Evolutionary conservation across 495 filamentous ascomycete species (phyloP).

Genomic region (Daldinia caldariorum): DNA sequence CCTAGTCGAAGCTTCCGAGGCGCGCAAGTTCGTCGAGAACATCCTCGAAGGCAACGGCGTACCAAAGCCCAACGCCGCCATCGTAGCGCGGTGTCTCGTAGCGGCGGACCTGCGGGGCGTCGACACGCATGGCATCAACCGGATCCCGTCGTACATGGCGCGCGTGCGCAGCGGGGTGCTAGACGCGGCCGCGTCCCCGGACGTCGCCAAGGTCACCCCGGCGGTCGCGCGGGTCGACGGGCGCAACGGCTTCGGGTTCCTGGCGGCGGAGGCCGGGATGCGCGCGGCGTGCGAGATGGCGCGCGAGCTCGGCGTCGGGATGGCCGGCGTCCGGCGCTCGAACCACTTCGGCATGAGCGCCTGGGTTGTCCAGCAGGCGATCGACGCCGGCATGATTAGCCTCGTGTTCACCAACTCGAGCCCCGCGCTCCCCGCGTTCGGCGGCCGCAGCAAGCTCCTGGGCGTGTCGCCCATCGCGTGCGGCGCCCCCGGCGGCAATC

Average conservation of each 20-base stretch:
- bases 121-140: slow-evolving; percentile 81
- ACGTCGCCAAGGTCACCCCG: slow-evolving; percentile 67
- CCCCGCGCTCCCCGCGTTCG: slow-evolving; percentile 78
- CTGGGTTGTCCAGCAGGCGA: slow-evolving; percentile 78
- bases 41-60: slow-evolving; percentile 62
- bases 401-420: slow-evolving; percentile 84
- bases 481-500: slow-evolving; percentile 72
- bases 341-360: slow-evolving; percentile 87
- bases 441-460: slow-evolving; percentile 71
- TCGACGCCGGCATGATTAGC: slow-evolving; percentile 76
- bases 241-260: slow-evolving; percentile 78
- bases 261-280: slow-evolving; percentile 72
- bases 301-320: slow-evolving; percentile 71
- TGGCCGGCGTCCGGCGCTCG: slow-evolving; percentile 75
- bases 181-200: slow-evolving; percentile 65
- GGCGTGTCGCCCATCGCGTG: slow-evolving; percentile 82
- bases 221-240: slow-evolving; percentile 74
- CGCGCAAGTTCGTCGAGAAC: slow-evolving; percentile 34
- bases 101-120: slow-evolving; percentile 79
- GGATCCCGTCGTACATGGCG: slow-evolving; percentile 78
- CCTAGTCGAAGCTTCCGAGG: slow-evolving; percentile 29
- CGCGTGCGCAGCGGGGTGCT: slow-evolving; percentile 74
- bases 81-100: slow-evolving; percentile 71
- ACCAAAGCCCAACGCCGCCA: slow-evolving; percentile 61
- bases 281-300: slow-evolving; percentile 70